phyloP scores from a whole-genome alignment of 768 basidiomycete genomes.

The Boletus pseudo-olivaceus region DNA sequence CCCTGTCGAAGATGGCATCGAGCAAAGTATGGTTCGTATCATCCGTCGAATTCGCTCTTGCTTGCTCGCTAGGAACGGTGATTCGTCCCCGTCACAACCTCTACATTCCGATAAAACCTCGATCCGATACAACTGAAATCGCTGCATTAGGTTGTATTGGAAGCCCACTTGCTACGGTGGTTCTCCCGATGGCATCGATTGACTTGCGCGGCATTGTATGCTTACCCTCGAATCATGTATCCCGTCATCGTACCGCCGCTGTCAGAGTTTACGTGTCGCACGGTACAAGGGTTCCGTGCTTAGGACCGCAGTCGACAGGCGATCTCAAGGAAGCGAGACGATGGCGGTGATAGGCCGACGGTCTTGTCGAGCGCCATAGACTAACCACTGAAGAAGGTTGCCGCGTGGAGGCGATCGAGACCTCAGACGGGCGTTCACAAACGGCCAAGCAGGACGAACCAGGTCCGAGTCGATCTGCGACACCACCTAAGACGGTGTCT shows the following conservation, averaged over 20 bases:
- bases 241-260: slow-evolving; percentile 20
- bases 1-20: slow-evolving; percentile 5
- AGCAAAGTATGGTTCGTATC: slow-evolving; percentile 7
- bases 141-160: slow-evolving; percentile 15
- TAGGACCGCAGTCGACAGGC: slow-evolving; percentile 11
- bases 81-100: slow-evolving; percentile 22
- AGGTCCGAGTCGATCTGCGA: neutral
- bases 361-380: slow-evolving; percentile 6
- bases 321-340: slow-evolving; percentile 15
- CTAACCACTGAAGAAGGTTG: slow-evolving; percentile 16
- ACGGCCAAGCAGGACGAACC: neutral
- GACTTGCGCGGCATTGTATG: slow-evolving; percentile 15
- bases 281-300: slow-evolving; percentile 7
- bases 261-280: slow-evolving; percentile 31
- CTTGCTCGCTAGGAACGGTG: slow-evolving; percentile 22
- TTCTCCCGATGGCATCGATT: slow-evolving; percentile 33
- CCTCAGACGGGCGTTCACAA: neutral
- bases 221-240: slow-evolving; percentile 30
- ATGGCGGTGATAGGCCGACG: slow-evolving; percentile 29
- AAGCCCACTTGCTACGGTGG: slow-evolving; percentile 9
- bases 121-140: slow-evolving; percentile 15
- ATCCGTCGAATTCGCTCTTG: slow-evolving; percentile 22
- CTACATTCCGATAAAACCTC: slow-evolving; percentile 19
- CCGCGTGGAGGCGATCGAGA: slow-evolving; percentile 21
- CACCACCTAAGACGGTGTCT: neutral